Percentiles rank a stretch among this genome's conserved stretches.
These are phyloP conservation scores for Tuber brumale DNA, from an alignment of 495 filamentous ascomycete genomes.

Conservation along the genomic window DNA sequence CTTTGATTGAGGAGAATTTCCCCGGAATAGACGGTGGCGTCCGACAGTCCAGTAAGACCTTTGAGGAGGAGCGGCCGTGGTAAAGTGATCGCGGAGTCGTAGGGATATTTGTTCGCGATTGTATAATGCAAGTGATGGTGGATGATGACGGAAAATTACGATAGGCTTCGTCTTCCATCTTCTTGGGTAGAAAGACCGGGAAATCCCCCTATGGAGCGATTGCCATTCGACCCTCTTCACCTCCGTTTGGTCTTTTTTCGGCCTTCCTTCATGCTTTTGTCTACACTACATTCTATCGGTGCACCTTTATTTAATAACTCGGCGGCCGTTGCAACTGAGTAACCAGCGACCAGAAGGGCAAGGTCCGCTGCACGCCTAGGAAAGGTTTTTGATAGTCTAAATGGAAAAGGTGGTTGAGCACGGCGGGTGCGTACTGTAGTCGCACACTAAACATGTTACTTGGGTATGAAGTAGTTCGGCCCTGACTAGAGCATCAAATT, in stretches of 20 bases:
- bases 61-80: background rate
- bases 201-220: background rate
- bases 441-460: background rate
- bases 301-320: background rate
- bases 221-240: background rate
- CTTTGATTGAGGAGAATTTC: too few species aligned
- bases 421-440: background rate
- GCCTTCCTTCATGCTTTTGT: background rate
- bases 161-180: background rate
- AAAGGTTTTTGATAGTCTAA: background rate
- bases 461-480: background rate
- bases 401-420: background rate
- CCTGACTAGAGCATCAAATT: background rate
- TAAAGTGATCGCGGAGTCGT: background rate
- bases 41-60: too few species aligned
- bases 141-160: background rate
- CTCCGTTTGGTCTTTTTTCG: background rate
- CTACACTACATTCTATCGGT: background rate
- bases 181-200: background rate
- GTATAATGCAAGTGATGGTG: background rate
- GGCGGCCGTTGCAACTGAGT: background rate
- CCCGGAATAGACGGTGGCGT: too few species aligned
- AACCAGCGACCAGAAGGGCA: background rate
- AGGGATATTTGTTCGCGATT: background rate
- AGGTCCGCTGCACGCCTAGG: background rate